phyloP scores from a whole-genome alignment of 2,329 filamentous ascomycete species.

The Microsporum audouinii region DNA sequence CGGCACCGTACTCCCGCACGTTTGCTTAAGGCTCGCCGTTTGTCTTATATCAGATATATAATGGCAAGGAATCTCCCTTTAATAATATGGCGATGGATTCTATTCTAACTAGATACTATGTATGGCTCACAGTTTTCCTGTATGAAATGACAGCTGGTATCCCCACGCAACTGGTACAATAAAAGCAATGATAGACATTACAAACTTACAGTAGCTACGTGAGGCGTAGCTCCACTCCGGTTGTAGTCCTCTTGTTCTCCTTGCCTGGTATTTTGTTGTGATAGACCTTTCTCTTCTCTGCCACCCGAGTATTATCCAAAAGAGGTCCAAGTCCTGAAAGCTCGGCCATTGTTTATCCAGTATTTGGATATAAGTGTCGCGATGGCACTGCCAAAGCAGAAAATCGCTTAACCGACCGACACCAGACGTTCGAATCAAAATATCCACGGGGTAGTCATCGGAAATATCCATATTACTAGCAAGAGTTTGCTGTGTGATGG shows the following conservation, averaged over 20 bases:
- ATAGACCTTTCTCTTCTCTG: neutral
- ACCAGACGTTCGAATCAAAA: slow-evolving; percentile 13
- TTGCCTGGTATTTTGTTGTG: too few relatives aligned
- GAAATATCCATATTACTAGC: slow-evolving; percentile 2
- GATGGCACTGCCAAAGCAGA: slow-evolving; percentile 10
- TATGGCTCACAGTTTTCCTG: neutral
- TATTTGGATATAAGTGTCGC: neutral
- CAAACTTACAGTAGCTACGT: neutral
- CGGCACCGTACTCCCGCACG: too few relatives aligned
- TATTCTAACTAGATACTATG: neutral
- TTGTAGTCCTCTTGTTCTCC: neutral
- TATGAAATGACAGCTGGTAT: neutral
- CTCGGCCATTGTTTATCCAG: neutral
- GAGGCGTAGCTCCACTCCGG: neutral
- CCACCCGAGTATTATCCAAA: neutral
- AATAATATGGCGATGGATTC: too few relatives aligned
- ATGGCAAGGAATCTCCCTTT: too few relatives aligned
- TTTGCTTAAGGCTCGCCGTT: too few relatives aligned
- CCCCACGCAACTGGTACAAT: neutral
- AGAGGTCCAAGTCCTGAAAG: neutral
- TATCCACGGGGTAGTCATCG: slow-evolving; percentile 9
- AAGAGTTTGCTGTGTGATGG: neutral
- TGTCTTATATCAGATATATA: too few relatives aligned
- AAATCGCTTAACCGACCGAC: slow-evolving; percentile 13
- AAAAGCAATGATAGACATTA: neutral